Base-by-base conservation (phyloP, 164 flowering plant genomes). In the Stephania japonica region DNA sequence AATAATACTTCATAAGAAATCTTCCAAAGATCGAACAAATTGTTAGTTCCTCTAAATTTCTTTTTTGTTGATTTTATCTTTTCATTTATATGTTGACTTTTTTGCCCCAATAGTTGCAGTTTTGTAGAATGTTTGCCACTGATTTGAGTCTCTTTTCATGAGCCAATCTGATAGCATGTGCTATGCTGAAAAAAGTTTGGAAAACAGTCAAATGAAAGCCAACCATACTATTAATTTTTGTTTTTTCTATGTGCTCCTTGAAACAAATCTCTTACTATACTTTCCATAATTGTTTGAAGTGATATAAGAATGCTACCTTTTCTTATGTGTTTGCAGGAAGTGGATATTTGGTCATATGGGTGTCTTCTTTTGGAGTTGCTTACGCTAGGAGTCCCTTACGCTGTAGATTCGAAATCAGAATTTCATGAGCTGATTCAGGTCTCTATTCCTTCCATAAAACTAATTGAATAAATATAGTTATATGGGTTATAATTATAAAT, bases 271-370 rank as follows among this genome's bases (percentile, higher is more conserved):
- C 4, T 32, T 32, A 32, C 38, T 32, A 32, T 32, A 32, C 3
- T 32, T 32, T 2, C 38, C 2, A 32, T 32, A 32, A 32, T 32
- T 32, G 38, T 32, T 32, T 32, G 38, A 4, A 32, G 38, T 32
- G 38, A 32, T 32, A 32, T 32, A 32, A 32, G 38, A 32, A 2
- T 32, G 38, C 38, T 56, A 19, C 19, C 21, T 16, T 16, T 56
- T 56, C 62, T 56, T 56, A 21, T 56, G 62, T 72, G 65, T 41
- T 72, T 77, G 82, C 86, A 95, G 99, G 99, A 93, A 83, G 93
- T 86, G 67, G 98, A 96, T 80, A 86, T 96, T 63, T 96, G 99
- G 98, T 96, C 99, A 24, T 96, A 83, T 81, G 99, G 99, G 61
- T 93, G 98, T 79, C 67, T 96, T 65, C 84, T 96, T 16, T 71